phyloP scores from a whole-genome alignment of 768 basidiomycete species.

The Suillus paluster region DNA sequence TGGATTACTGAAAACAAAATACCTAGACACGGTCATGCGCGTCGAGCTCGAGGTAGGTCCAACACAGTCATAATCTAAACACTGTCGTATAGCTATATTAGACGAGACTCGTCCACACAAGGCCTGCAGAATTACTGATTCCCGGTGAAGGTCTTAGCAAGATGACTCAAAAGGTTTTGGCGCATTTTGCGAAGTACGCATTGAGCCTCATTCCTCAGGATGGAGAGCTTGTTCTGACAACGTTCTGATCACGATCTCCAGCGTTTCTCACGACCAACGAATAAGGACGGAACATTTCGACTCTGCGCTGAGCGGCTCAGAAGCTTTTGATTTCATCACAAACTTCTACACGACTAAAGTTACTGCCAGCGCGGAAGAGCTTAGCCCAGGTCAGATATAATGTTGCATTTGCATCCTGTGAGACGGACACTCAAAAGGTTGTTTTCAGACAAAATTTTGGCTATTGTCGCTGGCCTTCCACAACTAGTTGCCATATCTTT shows the following conservation, averaged over 20 bases:
- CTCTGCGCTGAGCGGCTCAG: constrained; percentile 58
- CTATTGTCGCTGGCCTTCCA: constrained; percentile 67
- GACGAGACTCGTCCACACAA: constrained; percentile 87
- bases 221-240: constrained; percentile 11
- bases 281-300: constrained; percentile 69
- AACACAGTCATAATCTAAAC: not conserved
- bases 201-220: not conserved
- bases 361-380: constrained; percentile 46
- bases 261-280: constrained; percentile 40
- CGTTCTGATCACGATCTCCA: constrained; percentile 34
- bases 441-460: constrained; percentile 62
- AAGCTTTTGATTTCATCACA: constrained; percentile 70
- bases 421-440: not conserved
- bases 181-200: constrained; percentile 67
- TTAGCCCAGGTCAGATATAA: constrained; percentile 46
- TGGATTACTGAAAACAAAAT: constrained; percentile 14
- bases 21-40: constrained; percentile 77
- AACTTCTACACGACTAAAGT: constrained; percentile 66
- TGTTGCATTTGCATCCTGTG: constrained; percentile 15
- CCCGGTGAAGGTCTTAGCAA: constrained; percentile 62
- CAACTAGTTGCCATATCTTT: constrained; percentile 71
- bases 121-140: constrained; percentile 81
- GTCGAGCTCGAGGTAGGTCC: constrained; percentile 80
- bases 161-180: constrained; percentile 76
- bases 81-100: constrained; percentile 35